Evolutionary conservation across 768 basidiomycete genomes (phyloP), one percentile per base, ranked within the genome.

Genomic region (Grammothele lineata): DNA sequence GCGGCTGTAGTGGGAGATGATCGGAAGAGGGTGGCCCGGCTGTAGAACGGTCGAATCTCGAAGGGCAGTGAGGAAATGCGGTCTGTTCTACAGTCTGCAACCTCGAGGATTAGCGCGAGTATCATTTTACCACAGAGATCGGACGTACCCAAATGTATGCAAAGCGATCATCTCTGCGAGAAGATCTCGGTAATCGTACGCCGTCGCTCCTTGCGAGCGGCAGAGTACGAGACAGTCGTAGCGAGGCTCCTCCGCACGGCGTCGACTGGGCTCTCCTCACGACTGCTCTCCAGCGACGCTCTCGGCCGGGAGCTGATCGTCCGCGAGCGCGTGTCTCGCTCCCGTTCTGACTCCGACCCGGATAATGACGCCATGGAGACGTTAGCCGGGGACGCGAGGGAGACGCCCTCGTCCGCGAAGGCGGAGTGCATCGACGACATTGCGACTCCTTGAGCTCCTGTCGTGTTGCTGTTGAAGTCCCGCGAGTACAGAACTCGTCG

Each of bases 381-480:
- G 30, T 58, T 55, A 30, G 56, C 59, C 14, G 70, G 64, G 8
- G 27, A 30, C 27, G 7, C 27, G 27, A 30, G 27, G 8, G 27
- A 30, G 8, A 30, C 27, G 27, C 27, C 25, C 25, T 48, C 45
- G 17, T 67, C 61, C 40, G 60, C 56, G 40, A 63, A 57, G 14
- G 57, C 32, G 25, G 59, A 56, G n/a, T 64, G 59, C 33, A 69
- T 54, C 62, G 63, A 46, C 64, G n/a, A 62, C 49, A 59, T 65
- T 49, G 59, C 73, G 59, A 58, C 64, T 61, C 27, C 64, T 60
- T 43, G 65, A 69, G 24, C 61, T 60, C 45, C 71, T 65, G 22
- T 43, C 65, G 50, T 75, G 69, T 47, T 79, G 80, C 58, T 76
- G 73, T 51, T 81, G 77, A 22, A 87, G 64, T 11, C 76, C 80